phyloP scores from a whole-genome alignment of 129 eudicot species.

The Flaveria bidentis region DNA sequence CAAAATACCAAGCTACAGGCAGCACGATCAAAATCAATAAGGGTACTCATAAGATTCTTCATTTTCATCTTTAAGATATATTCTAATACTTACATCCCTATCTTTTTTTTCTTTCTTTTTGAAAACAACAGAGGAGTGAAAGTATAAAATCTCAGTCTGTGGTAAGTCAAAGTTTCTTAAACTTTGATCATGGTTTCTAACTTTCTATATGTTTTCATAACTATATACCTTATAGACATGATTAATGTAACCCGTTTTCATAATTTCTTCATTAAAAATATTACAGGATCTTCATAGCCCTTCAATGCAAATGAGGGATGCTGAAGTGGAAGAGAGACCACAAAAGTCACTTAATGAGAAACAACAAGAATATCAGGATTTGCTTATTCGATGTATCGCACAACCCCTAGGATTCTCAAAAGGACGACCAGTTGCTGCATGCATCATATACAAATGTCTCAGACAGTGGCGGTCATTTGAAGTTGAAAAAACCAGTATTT shows the following conservation, averaged over 20 bases:
- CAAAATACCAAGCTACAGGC: conserved; percentile 64
- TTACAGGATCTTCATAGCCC: conserved; percentile 70
- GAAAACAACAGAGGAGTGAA: conserved; percentile 65
- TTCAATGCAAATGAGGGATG: conserved; percentile 51
- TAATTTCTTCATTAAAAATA: conserved; percentile 16
- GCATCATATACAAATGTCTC: conserved; percentile 90
- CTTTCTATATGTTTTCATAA: background rate
- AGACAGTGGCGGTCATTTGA: conserved; percentile 90
- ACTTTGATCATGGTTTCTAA: background rate
- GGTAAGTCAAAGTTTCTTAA: conserved; percentile 43
- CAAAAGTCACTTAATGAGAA: conserved; percentile 93
- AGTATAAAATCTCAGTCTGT: conserved; percentile 44
- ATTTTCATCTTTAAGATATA: conserved; percentile 22
- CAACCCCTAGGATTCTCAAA: conserved; percentile 86
- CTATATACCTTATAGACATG: background rate
- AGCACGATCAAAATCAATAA: conserved; percentile 65
- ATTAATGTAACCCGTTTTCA: conserved; percentile 1
- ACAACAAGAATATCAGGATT: conserved; percentile 94
- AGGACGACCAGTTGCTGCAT: conserved; percentile 90
- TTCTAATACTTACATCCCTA: conserved; percentile 26
- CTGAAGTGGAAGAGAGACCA: conserved; percentile 78
- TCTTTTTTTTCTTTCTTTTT: conserved; percentile 23
- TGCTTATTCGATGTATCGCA: conserved; percentile 88
- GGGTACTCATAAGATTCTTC: conserved; percentile 49
- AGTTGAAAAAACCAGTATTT: conserved; percentile 85